phyloP scores from a whole-genome alignment of 177 flowering plant species.

The Vitis hybrid region DNA sequence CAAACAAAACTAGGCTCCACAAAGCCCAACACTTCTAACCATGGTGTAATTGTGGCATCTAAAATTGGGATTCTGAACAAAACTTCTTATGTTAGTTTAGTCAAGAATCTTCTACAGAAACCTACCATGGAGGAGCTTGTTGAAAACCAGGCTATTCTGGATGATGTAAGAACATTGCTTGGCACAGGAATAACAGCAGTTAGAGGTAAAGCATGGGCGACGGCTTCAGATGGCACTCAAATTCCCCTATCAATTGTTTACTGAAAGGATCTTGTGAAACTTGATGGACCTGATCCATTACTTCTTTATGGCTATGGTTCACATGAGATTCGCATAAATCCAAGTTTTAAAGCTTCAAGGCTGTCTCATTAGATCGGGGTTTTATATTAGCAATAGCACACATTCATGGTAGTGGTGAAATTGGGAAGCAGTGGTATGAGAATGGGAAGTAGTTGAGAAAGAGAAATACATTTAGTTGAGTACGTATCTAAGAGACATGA shows the following conservation, averaged over 20 bases:
- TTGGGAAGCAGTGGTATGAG: slow-evolving; percentile 98
- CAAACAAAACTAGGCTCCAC: no score
- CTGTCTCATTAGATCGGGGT: no score
- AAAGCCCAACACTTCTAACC: no score
- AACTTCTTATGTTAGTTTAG: slow-evolving; percentile 48
- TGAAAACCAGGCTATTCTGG: slow-evolving; percentile 65
- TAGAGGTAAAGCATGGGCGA: slow-evolving; percentile 91
- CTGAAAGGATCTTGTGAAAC: slow-evolving; percentile 61
- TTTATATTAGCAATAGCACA: no score
- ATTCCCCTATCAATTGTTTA: slow-evolving; percentile 78
- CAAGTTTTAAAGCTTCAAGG: no score
- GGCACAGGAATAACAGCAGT: slow-evolving; percentile 96
- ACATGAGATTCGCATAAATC: slow-evolving; percentile 34
- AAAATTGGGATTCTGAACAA: slow-evolving; percentile 32
- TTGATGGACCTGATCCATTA: slow-evolving; percentile 82
- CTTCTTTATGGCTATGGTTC: slow-evolving; percentile 95
- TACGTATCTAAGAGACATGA: slow-evolving; percentile 63
- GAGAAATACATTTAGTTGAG: slow-evolving; percentile 75
- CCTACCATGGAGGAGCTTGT: slow-evolving; percentile 74
- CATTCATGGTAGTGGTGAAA: slow-evolving; percentile 95
- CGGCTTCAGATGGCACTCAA: slow-evolving; percentile 73
- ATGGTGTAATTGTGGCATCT: slow-evolving; percentile 93
- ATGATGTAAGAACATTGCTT: slow-evolving; percentile 91
- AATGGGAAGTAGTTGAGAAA: slow-evolving; percentile 75
- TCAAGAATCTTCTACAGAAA: slow-evolving; percentile 88